phyloP scores from a whole-genome alignment of 2,329 filamentous ascomycete genomes.

The Ascochyta koolunga region DNA sequence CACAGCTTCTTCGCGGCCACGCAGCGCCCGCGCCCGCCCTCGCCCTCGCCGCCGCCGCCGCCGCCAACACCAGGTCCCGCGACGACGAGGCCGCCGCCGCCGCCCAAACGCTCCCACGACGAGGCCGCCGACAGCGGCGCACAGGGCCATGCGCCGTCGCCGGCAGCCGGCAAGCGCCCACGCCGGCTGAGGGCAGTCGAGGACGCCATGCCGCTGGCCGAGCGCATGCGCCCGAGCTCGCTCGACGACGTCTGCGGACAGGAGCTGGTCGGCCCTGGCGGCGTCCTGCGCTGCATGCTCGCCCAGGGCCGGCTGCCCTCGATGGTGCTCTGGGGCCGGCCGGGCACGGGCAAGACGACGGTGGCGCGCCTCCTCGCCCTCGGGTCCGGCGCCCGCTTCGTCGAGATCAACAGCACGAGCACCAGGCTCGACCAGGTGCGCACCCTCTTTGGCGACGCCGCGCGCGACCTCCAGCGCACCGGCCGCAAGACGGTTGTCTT shows the following conservation, averaged over 20 bases:
- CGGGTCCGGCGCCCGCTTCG: conserved; percentile 79
- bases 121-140: conserved; percentile 22
- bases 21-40: conserved; percentile 48
- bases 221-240: conserved; percentile 86
- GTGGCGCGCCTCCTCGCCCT: conserved; percentile 90
- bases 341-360: conserved; percentile 85
- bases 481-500: conserved; percentile 95
- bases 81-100: conserved; percentile 31
- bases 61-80: too few relatives aligned
- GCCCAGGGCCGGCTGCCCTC: conserved; percentile 85
- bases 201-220: conserved; percentile 81
- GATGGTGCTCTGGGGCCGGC: conserved; percentile 91
- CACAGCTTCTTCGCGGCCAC: conserved; percentile 61
- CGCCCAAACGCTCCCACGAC: conserved; percentile 37
- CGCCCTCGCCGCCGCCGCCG: conserved; percentile 30
- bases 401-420: conserved; percentile 90
- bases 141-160: conserved; percentile 32
- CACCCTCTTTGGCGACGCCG: conserved; percentile 85
- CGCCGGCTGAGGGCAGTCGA: conserved; percentile 63
- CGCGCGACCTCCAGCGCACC: conserved; percentile 77
- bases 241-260: conserved; percentile 91
- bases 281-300: conserved; percentile 86
- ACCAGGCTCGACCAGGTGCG: conserved; percentile 90
- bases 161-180: conserved; percentile 56
- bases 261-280: conserved; percentile 82